Base-by-base conservation (phyloP, 116 monocot genomes). In the Thalassia testudinum region DNA sequence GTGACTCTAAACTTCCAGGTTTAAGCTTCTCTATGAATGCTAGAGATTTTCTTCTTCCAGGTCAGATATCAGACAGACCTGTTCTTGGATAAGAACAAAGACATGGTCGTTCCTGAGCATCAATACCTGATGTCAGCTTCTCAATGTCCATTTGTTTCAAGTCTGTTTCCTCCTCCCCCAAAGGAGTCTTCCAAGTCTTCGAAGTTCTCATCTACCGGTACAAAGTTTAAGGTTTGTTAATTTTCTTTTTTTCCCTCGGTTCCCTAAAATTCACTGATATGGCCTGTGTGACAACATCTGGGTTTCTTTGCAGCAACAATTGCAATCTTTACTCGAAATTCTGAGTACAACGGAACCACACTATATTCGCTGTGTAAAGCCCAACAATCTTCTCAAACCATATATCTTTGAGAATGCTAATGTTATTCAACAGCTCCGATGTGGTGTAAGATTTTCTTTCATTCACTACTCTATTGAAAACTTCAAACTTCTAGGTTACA, bases 291-390 rank as follows among this genome's bases (percentile, higher is more conserved):
- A 34, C 30, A n/a, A 6, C 15, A 45, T 49, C 17, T 43, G 38
- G 53, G 30, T 49, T 28, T 51, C 21, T 58, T 37, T 71, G 52
- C 73, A 92, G 92, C 83, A 83, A 86, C 92, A 92, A 92, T 48
- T 92, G 53, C 86, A 82, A 70, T 37, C 86, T 57, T 67, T 92
- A 62, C 63, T 92, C 43, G 92, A 92, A 63, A 86, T 74, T 58
- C 50, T 92, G 47, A 92, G 66, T 73, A 45, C 82, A 10, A 92
- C 92, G 15, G 92, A 86, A 42, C 86, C 92, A 24, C 92, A 92
- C 56, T 92, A 92, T 52, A 80, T 92, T 54, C 82, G 92, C 16
- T 92, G 92, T 77, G 83, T 92, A 28, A 92, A 92, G 49, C 92
- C 92, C 3, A 92, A 92, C 65, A 86, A 83, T 78, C 74, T 86